These are phyloP conservation scores for Mentha longifolia DNA, from an alignment of 257 asterid genomes.

Conservation along the genomic window DNA sequence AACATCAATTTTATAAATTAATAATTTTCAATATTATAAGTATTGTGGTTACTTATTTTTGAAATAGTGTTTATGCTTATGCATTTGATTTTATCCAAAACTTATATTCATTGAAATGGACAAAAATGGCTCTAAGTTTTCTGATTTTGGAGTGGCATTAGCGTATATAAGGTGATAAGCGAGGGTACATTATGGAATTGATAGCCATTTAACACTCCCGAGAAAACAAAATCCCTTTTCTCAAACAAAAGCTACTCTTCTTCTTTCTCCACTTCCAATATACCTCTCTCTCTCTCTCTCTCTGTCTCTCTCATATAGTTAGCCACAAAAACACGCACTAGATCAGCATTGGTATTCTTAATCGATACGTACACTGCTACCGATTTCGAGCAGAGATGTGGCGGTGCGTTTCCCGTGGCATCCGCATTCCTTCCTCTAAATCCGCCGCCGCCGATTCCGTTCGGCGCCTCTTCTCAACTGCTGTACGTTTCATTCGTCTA, in stretches of 20 bases:
- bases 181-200: not conserved
- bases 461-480: slow-evolving; percentile 68
- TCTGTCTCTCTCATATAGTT: not conserved
- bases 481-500: slow-evolving; percentile 45
- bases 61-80: too few species aligned
- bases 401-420: slow-evolving; percentile 92
- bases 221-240: slow-evolving; percentile 3
- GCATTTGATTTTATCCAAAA: too few species aligned
- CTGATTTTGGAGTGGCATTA: slow-evolving; percentile 5
- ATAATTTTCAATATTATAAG: too few species aligned
- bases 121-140: not conserved
- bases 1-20: too few species aligned
- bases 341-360: slow-evolving; percentile 33
- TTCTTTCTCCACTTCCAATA: not conserved
- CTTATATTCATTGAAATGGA: too few species aligned
- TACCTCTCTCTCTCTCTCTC: not conserved
- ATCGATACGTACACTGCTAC: slow-evolving; percentile 13
- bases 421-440: slow-evolving; percentile 61
- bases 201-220: slow-evolving; percentile 14
- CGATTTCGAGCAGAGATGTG: slow-evolving; percentile 56
- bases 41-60: too few species aligned
- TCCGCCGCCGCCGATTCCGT: slow-evolving; percentile 59
- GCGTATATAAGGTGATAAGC: slow-evolving; percentile 8
- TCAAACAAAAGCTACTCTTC: not conserved
- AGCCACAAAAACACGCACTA: not conserved